Percentiles rank a stretch among this genome's conserved stretches.
These are phyloP conservation scores for Tuber indicum DNA, from an alignment of 495 filamentous ascomycete species.

Conservation along the genomic window DNA sequence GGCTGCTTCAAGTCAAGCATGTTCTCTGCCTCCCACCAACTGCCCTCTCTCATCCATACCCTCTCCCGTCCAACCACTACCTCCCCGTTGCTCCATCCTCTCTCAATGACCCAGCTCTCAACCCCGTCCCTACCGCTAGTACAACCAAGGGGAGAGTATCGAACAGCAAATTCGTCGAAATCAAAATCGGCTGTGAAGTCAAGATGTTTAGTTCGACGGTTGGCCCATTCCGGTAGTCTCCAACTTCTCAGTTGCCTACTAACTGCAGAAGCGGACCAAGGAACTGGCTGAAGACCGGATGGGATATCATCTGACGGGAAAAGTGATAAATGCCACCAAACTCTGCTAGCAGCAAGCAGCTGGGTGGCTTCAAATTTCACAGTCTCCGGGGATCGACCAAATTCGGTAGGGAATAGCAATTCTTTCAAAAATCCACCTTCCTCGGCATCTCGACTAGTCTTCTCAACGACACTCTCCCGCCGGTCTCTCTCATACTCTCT, in stretches of 20 bases:
- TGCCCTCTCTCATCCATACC: slow-evolving; percentile 87
- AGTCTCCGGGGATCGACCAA: slow-evolving; percentile 71
- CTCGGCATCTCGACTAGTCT: slow-evolving; percentile 73
- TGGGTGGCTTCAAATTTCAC: slow-evolving; percentile 42
- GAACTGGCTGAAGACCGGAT: slow-evolving; percentile 51
- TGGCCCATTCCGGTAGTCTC: slow-evolving; percentile 93
- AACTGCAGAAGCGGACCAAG: slow-evolving; percentile 86
- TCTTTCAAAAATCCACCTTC: slow-evolving; percentile 73
- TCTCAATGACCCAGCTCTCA: slow-evolving; percentile 89
- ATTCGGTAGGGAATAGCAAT: slow-evolving; percentile 72
- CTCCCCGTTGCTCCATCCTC: slow-evolving; percentile 97
- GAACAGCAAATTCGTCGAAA: slow-evolving; percentile 75
- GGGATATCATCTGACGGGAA: slow-evolving; percentile 86
- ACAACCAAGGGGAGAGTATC: slow-evolving; percentile 79
- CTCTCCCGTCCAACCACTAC: slow-evolving; percentile 83
- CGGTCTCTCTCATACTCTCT: slow-evolving; percentile 73
- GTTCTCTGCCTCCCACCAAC: slow-evolving; percentile 97
- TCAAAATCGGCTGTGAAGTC: slow-evolving; percentile 98
- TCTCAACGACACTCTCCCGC: slow-evolving; percentile 75
- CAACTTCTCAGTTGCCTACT: slow-evolving; percentile 88
- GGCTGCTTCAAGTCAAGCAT: slow-evolving; percentile 86
- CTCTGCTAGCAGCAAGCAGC: slow-evolving; percentile 55
- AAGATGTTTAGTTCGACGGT: slow-evolving; percentile 81
- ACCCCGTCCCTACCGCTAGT: slow-evolving; percentile 86
- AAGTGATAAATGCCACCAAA: slow-evolving; percentile 90